Conservation (phyloP, 495 filamentous ascomycete genomes). For the Collariella sp. region DNA sequence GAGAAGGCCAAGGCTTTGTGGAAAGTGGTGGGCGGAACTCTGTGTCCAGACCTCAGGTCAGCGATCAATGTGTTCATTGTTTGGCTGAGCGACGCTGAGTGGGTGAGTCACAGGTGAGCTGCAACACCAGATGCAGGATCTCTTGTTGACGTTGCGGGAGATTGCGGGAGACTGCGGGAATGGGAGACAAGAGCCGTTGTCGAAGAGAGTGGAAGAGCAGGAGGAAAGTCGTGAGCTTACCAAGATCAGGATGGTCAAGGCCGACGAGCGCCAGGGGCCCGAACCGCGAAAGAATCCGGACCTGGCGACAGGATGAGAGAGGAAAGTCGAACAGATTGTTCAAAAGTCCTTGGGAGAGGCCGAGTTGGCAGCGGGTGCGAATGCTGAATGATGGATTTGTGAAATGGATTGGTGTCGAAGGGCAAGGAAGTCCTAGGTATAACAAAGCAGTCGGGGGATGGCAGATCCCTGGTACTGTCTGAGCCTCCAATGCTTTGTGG, state of each 20-base stretch:
- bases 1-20: constrained; percentile 25
- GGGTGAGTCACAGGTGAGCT: constrained; percentile 26
- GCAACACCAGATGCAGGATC: constrained; percentile 17
- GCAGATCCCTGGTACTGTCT: background rate
- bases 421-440: constrained; percentile 12
- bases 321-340: background rate
- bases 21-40: constrained; percentile 12
- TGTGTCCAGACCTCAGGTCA: constrained; percentile 21
- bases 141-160: background rate
- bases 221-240: background rate
- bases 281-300: background rate
- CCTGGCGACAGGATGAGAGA: constrained; percentile 3
- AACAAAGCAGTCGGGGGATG: background rate
- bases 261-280: background rate
- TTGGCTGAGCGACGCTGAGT: constrained; percentile 14
- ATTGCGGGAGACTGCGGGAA: background rate
- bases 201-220: background rate
- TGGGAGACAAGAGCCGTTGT: background rate
- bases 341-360: background rate
- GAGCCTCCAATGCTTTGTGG: background rate
- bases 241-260: background rate
- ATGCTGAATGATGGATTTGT: background rate
- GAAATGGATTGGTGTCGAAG: constrained; percentile 6
- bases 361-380: background rate
- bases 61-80: constrained; percentile 21